Evolutionary conservation across 495 filamentous ascomycete genomes (phyloP).

Genomic region (Penicillium steckii): DNA sequence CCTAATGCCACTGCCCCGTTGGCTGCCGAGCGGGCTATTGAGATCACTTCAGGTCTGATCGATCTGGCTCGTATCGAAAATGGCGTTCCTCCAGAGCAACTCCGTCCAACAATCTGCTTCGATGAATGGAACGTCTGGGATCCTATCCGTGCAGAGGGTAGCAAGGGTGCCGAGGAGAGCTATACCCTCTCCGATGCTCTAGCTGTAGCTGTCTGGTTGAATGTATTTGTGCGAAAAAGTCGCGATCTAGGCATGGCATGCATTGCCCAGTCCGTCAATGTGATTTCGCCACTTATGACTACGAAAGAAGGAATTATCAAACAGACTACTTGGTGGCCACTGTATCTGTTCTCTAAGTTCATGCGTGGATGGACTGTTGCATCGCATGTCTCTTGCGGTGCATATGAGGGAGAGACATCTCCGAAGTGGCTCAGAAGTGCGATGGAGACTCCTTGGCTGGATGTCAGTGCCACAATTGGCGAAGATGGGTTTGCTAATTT

Average conservation of each 20-base stretch:
- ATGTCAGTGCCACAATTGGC: slow-evolving; percentile 63
- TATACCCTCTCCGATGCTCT: slow-evolving; percentile 77
- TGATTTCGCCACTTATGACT: slow-evolving; percentile 76
- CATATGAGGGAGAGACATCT: slow-evolving; percentile 62
- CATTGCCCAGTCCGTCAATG: slow-evolving; percentile 77
- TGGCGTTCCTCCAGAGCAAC: slow-evolving; percentile 52
- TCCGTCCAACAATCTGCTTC: slow-evolving; percentile 70
- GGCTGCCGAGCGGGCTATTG: slow-evolving; percentile 70
- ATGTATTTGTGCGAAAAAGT: slow-evolving; percentile 77
- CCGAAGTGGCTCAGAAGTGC: slow-evolving; percentile 63
- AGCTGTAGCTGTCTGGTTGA: slow-evolving; percentile 71
- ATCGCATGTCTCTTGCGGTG: slow-evolving; percentile 55
- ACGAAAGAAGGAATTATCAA: slow-evolving; percentile 58
- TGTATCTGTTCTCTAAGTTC: slow-evolving; percentile 67
- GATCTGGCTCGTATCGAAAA: slow-evolving; percentile 75
- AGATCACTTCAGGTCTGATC: slow-evolving; percentile 65
- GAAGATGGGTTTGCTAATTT: slow-evolving; percentile 63
- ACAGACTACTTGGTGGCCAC: slow-evolving; percentile 78
- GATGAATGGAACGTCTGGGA: slow-evolving; percentile 91
- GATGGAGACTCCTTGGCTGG: slow-evolving; percentile 67
- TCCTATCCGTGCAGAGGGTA: slow-evolving; percentile 66
- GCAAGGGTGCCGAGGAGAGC: slow-evolving; percentile 63
- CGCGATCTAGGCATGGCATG: slow-evolving; percentile 74
- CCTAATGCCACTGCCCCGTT: slow-evolving; percentile 66
- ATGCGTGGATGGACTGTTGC: slow-evolving; percentile 71